These are phyloP conservation scores for Arbutus unedo DNA, from an alignment of 148 eudicot genomes.

Conservation along the genomic window DNA sequence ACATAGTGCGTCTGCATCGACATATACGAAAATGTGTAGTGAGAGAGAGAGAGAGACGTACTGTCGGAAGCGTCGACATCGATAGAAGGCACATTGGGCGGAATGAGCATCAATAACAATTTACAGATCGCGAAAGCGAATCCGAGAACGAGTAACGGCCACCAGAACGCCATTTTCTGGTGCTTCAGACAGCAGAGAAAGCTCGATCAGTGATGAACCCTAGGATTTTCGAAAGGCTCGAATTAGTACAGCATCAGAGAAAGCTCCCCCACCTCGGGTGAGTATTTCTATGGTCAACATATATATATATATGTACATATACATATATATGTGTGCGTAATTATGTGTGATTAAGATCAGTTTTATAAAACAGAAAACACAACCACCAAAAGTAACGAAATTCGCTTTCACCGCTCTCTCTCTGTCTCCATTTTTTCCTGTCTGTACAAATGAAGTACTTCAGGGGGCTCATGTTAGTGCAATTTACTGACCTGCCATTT, in stretches of 20 bases:
- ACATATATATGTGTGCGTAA: too few species aligned
- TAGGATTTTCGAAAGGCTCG: conserved; percentile 3
- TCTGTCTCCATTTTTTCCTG: too few species aligned
- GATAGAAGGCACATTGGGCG: conserved; percentile 89
- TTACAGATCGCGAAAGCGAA: conserved; percentile 72
- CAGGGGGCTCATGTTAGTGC: too few species aligned
- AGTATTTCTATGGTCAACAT: too few species aligned
- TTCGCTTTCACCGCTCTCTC: too few species aligned
- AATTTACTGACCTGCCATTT: too few species aligned
- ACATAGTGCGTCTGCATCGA: neutral
- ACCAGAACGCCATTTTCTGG: conserved; percentile 74
- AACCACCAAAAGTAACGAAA: too few species aligned
- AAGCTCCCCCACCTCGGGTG: too few species aligned
- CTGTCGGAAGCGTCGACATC: conserved; percentile 94
- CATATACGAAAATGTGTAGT: neutral
- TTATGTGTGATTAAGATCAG: too few species aligned
- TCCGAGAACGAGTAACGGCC: conserved; percentile 69
- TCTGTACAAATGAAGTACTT: too few species aligned
- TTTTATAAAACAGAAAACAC: too few species aligned
- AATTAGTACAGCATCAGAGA: neutral
- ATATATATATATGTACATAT: too few species aligned
- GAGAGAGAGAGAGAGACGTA: conserved; percentile 26
- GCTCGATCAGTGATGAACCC: conserved; percentile 12
- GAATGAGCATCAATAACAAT: conserved; percentile 78
- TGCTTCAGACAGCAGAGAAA: conserved; percentile 9